Percentiles rank a stretch among this genome's conserved stretches.
phyloP scores from a whole-genome alignment of 2,329 filamentous ascomycete species.

The Cryphonectria carpinicola region DNA sequence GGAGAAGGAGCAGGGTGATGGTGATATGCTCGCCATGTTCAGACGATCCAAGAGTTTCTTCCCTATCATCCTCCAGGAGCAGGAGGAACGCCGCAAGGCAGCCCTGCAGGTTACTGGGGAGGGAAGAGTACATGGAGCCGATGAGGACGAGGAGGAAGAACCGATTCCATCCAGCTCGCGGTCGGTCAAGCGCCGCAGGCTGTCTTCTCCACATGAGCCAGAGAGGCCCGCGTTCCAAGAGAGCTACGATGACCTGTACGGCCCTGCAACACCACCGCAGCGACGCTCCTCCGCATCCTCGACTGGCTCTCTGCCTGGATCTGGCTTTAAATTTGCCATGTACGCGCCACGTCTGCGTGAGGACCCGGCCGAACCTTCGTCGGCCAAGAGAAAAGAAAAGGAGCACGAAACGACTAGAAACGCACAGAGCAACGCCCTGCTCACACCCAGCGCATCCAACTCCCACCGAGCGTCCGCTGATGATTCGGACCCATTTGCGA shows the following conservation, averaged over 20 bases:
- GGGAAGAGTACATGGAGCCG: constrained; percentile 3
- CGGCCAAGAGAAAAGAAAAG: constrained; percentile 32
- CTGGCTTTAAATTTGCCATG: background rate
- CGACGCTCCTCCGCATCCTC: constrained; percentile 3
- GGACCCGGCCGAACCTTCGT: constrained; percentile 28
- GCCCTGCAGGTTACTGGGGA: constrained; percentile 21
- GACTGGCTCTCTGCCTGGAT: background rate
- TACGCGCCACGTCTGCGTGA: background rate
- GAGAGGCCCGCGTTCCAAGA: constrained; percentile 5
- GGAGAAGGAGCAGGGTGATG: constrained; percentile 37
- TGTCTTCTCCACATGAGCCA: constrained; percentile 14
- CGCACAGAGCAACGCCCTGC: constrained; percentile 14
- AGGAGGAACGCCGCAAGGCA: constrained; percentile 19
- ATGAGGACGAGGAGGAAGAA: constrained; percentile 29
- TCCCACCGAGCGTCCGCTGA: constrained; percentile 15
- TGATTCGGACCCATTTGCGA: constrained; percentile 28
- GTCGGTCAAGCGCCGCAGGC: constrained; percentile 24
- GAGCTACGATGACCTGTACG: constrained; percentile 24
- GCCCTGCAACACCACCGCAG: constrained; percentile 24
- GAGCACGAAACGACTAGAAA: constrained; percentile 30
- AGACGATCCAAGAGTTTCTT: constrained; percentile 55
- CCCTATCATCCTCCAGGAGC: constrained; percentile 39
- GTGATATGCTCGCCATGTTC: constrained; percentile 49
- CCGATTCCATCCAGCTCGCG: background rate
- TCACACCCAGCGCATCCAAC: constrained; percentile 21